phyloP scores from a whole-genome alignment of 2,329 filamentous ascomycete genomes.

The Xylaria sp. region DNA sequence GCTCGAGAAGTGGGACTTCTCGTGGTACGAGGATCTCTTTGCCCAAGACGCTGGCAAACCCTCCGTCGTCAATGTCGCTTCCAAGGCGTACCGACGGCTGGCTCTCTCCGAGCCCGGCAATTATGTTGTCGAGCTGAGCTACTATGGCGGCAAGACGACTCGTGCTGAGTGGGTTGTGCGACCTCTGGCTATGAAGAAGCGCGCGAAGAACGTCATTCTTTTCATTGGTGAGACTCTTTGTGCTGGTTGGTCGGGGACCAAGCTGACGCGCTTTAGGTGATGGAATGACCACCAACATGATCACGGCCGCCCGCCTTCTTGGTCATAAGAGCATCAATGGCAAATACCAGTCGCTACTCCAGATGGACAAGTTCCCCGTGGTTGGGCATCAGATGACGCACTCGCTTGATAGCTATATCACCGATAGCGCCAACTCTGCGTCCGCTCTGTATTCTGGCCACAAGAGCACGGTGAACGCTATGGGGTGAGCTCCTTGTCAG shows the following conservation, averaged over 20 bases:
- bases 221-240: slow-evolving; percentile 69
- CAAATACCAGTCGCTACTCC: slow-evolving; percentile 76
- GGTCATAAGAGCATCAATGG: slow-evolving; percentile 85
- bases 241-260: background rate
- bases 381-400: slow-evolving; percentile 89
- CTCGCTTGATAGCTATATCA: slow-evolving; percentile 84
- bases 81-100: slow-evolving; percentile 78
- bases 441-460: slow-evolving; percentile 82
- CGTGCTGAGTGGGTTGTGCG: slow-evolving; percentile 79
- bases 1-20: slow-evolving; percentile 81
- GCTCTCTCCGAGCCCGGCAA: slow-evolving; percentile 79
- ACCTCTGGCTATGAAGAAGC: slow-evolving; percentile 70
- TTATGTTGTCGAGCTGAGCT: slow-evolving; percentile 76
- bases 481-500: slow-evolving; percentile 57
- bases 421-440: slow-evolving; percentile 84
- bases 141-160: slow-evolving; percentile 75
- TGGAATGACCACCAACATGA: slow-evolving; percentile 77
- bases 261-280: too few species aligned
- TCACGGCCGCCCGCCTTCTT: slow-evolving; percentile 79
- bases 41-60: slow-evolving; percentile 72
- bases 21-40: slow-evolving; percentile 86
- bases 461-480: slow-evolving; percentile 81
- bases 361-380: slow-evolving; percentile 84
- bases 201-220: slow-evolving; percentile 83
- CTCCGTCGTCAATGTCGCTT: slow-evolving; percentile 78